These are phyloP conservation scores for Termitomyces sp. DNA, from an alignment of 768 basidiomycete species.

Conservation along the genomic window DNA sequence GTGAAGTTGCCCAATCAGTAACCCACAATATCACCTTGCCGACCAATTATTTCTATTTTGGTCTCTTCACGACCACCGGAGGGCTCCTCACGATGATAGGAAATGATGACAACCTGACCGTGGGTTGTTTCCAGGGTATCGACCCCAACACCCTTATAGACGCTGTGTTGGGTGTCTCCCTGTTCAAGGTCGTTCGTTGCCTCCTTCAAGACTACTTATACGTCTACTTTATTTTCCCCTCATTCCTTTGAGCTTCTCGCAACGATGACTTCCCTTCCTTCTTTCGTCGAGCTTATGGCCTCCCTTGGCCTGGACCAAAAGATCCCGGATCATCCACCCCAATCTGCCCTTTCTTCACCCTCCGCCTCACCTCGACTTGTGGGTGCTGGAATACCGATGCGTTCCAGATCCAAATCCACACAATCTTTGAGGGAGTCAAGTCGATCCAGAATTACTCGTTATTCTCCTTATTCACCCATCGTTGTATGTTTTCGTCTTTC, in stretches of 20 bases:
- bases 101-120: slow-evolving; percentile 52
- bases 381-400: slow-evolving; percentile 28
- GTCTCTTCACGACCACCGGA: slow-evolving; percentile 33
- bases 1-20: slow-evolving; percentile 22
- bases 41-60: slow-evolving; percentile 45
- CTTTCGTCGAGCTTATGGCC: slow-evolving; percentile 85
- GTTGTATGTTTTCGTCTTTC: slow-evolving; percentile 27
- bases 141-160: slow-evolving; percentile 32
- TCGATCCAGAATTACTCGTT: slow-evolving; percentile 38
- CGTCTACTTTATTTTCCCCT: slow-evolving; percentile 30
- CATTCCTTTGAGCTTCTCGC: slow-evolving; percentile 22
- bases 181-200: slow-evolving; percentile 31
- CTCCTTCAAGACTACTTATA: slow-evolving; percentile 18
- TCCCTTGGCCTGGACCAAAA: slow-evolving; percentile 66
- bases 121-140: slow-evolving; percentile 53
- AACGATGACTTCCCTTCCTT: slow-evolving; percentile 72
- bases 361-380: slow-evolving; percentile 34
- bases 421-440: slow-evolving; percentile 40
- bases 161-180: slow-evolving; percentile 19
- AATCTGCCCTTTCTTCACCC: slow-evolving; percentile 43
- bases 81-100: slow-evolving; percentile 35
- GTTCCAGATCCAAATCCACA: slow-evolving; percentile 40
- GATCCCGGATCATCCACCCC: slow-evolving; percentile 30
- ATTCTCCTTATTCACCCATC: slow-evolving; percentile 46
- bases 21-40: slow-evolving; percentile 54